Conservation (phyloP, 495 filamentous ascomycete species). For the Bacidia gigantensis region DNA sequence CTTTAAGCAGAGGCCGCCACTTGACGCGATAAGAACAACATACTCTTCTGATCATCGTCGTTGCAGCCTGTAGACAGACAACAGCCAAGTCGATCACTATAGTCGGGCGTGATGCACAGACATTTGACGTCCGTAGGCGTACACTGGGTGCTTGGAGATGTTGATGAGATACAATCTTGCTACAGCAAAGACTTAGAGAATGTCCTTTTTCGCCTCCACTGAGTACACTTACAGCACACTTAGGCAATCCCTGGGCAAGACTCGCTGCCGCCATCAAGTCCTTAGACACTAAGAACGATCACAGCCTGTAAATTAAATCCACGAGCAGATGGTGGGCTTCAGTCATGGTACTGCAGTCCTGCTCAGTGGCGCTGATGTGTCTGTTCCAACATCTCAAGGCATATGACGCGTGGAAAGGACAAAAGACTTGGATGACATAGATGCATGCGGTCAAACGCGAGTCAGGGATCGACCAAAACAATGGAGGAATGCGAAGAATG, state of each 20-base stretch:
- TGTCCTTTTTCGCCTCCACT: not conserved
- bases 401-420: not conserved
- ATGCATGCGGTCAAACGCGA: not conserved
- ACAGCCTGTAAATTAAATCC: no score
- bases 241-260: conserved; percentile 5
- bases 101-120: conserved; percentile 15
- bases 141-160: conserved; percentile 7
- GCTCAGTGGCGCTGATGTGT: no score
- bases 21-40: not conserved
- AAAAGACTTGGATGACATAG: not conserved
- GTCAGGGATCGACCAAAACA: not conserved
- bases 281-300: not conserved
- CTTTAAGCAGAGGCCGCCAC: conserved; percentile 1
- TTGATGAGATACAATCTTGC: conserved; percentile 9
- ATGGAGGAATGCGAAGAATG: not conserved
- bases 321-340: no score
- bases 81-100: conserved; percentile 14
- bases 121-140: conserved; percentile 15
- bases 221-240: conserved; percentile 2
- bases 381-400: no score
- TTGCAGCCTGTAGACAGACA: conserved; percentile 16
- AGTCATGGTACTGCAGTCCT: no score
- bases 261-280: not conserved
- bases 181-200: not conserved
- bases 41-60: conserved; percentile 16